These are phyloP conservation scores for Boletus barrowsii DNA, from an alignment of 768 basidiomycete genomes.

Conservation along the genomic window DNA sequence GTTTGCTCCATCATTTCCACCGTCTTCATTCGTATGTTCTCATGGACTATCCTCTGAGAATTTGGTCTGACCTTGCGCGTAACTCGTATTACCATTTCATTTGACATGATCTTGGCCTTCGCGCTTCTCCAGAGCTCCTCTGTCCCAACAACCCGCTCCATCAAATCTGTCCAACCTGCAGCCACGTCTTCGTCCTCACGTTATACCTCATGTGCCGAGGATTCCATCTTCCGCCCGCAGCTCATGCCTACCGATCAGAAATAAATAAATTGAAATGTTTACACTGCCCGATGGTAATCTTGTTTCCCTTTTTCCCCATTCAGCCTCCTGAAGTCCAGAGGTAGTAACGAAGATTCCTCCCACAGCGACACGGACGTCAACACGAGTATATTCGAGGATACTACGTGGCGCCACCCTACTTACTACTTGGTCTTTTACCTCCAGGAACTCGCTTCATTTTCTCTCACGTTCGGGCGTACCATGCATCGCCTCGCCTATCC, in stretches of 20 bases:
- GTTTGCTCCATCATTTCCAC: not conserved
- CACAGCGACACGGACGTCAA: constrained; percentile 13
- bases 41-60: not conserved
- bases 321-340: not conserved
- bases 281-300: not conserved
- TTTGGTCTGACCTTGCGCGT: constrained; percentile 8
- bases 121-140: not conserved
- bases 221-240: constrained; percentile 2
- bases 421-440: not conserved
- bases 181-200: constrained; percentile 1
- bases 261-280: constrained; percentile 4
- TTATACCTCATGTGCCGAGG: constrained; percentile 8
- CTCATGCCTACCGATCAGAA: constrained; percentile 1
- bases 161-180: constrained; percentile 1
- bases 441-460: constrained; percentile 11
- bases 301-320: not conserved
- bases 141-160: not conserved
- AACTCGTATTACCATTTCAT: constrained; percentile 2
- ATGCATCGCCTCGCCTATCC: constrained; percentile 9
- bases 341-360: not conserved
- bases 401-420: not conserved
- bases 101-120: not conserved
- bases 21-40: not conserved
- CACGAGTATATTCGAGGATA: constrained; percentile 3
- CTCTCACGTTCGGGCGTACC: constrained; percentile 20